Percentiles rank a stretch among this genome's conserved stretches.
Evolutionary conservation across 2,329 filamentous ascomycete species (phyloP).

Genomic region (Fusarium sp.): DNA sequence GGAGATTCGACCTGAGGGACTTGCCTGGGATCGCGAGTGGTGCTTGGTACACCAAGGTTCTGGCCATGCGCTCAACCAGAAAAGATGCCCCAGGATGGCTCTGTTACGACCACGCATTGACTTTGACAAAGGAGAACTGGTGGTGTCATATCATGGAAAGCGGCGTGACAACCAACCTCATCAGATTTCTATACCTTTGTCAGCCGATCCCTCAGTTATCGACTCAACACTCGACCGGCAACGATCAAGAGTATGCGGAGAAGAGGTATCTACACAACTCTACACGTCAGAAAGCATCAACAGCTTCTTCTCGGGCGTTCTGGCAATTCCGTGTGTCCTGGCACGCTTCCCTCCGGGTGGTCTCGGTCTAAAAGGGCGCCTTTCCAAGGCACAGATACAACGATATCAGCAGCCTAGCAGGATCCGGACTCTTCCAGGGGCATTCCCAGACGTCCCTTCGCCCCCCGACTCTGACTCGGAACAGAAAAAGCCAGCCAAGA

Average conservation of each 20-base stretch:
- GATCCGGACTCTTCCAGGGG: slow-evolving; percentile 55
- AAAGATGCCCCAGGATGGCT: slow-evolving; percentile 86
- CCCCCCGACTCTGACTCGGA: slow-evolving; percentile 66
- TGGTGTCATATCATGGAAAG: slow-evolving; percentile 61
- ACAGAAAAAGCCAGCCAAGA: slow-evolving; percentile 55
- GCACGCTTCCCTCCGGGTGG: slow-evolving; percentile 80
- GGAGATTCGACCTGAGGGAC: slow-evolving; percentile 80
- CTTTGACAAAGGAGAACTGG: slow-evolving; percentile 69
- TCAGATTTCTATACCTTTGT: slow-evolving; percentile 68
- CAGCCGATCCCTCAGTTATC: slow-evolving; percentile 69
- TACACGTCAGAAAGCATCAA: slow-evolving; percentile 74
- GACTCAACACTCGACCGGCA: slow-evolving; percentile 51
- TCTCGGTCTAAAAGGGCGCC: slow-evolving; percentile 65
- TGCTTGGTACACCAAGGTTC: slow-evolving; percentile 89
- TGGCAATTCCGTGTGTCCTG: slow-evolving; percentile 82
- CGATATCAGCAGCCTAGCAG: slow-evolving; percentile 56
- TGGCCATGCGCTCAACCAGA: slow-evolving; percentile 84
- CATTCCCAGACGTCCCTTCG: slow-evolving; percentile 62
- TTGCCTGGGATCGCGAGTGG: slow-evolving; percentile 97
- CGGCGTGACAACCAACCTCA: slow-evolving; percentile 37
- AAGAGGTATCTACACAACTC: slow-evolving; percentile 72
- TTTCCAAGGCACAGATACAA: slow-evolving; percentile 74
- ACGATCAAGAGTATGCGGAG: slow-evolving; percentile 80
- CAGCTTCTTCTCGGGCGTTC: slow-evolving; percentile 75
- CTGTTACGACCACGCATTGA: slow-evolving; percentile 79